Base-by-base conservation (phyloP, 768 basidiomycete genomes). In the Russula earlei region DNA sequence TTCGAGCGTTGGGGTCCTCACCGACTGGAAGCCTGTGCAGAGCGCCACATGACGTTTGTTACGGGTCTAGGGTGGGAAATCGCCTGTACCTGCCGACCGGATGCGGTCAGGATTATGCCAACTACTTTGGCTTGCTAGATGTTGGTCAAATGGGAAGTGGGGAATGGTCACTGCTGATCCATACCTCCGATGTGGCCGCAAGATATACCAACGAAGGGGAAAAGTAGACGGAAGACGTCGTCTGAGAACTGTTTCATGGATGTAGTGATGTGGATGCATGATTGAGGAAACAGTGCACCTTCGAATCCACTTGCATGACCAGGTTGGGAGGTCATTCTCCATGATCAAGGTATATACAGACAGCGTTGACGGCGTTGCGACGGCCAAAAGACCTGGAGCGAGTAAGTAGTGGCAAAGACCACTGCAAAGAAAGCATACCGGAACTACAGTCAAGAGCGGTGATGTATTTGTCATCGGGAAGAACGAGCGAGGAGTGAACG, bases 241-340 rank as follows among this genome's bases (percentile, higher is more conserved):
- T 69, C 38, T 73, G 66, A 19, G 77, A 74, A 49, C 83, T 83
- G 64, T 49, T 53, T 36, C 41, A 55, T 31, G 14, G 47, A 34
- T 54, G 25, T 42, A 45, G n/a, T 48, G 10, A 49, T 40, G 52
- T 33, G 54, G 14, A 45, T 24, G 36, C 25, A 43, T 20, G 5
- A 24, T 27, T 54, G 31, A 8, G 36, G 25, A 41, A 38, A 29
- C 10, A 33, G 77, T 10, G 49, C 74, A 90, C 89, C 72, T 64
- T 50, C 74, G 69, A 19, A 74, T 74, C 90, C 90, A 92, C 71
- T 90, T 90, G 66, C 75, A 74, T 14, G 82, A 83, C 90, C 90
- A 92, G 0, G 83, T 87, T 15, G 83, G 86, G 17, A 91, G 77
- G 67, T 90, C 87, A 63, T 89, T 85, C 62, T 91, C 87, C 29